Evolutionary conservation across 768 basidiomycete species (phyloP).

Genomic region (Russula sp.): DNA sequence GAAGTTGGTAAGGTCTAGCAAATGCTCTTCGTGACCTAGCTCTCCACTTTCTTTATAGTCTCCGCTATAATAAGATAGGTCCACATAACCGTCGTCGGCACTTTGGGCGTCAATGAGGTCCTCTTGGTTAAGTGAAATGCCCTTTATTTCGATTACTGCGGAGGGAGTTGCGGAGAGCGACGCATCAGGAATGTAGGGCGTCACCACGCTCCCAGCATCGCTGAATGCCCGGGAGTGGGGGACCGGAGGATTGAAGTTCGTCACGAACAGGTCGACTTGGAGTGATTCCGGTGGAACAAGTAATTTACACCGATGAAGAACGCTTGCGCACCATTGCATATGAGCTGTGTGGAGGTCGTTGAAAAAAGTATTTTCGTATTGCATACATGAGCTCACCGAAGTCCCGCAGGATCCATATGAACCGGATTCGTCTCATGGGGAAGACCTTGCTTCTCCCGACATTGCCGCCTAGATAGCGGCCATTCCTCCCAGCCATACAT

Average conservation of each 20-base stretch:
- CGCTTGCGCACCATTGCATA: constrained; percentile 68
- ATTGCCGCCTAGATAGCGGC: constrained; percentile 42
- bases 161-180: background rate
- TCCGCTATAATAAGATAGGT: constrained; percentile 40
- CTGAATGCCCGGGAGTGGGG: background rate
- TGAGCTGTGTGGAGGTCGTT: constrained; percentile 43
- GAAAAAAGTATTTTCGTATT: background rate
- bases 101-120: constrained; percentile 5
- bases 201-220: background rate
- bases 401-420: constrained; percentile 74
- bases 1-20: constrained; percentile 68
- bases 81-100: constrained; percentile 32
- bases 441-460: constrained; percentile 39
- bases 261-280: constrained; percentile 70
- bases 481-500: constrained; percentile 51
- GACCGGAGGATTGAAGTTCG: constrained; percentile 39
- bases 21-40: constrained; percentile 42
- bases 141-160: background rate
- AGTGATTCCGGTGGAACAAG: constrained; percentile 45
- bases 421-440: constrained; percentile 52
- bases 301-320: constrained; percentile 55
- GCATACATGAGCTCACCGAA: constrained; percentile 45
- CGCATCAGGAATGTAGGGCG: background rate
- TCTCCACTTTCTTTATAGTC: constrained; percentile 34
- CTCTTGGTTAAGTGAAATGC: constrained; percentile 2